Conservation (phyloP, 495 filamentous ascomycete genomes). For the Geoglossum glabrum region DNA sequence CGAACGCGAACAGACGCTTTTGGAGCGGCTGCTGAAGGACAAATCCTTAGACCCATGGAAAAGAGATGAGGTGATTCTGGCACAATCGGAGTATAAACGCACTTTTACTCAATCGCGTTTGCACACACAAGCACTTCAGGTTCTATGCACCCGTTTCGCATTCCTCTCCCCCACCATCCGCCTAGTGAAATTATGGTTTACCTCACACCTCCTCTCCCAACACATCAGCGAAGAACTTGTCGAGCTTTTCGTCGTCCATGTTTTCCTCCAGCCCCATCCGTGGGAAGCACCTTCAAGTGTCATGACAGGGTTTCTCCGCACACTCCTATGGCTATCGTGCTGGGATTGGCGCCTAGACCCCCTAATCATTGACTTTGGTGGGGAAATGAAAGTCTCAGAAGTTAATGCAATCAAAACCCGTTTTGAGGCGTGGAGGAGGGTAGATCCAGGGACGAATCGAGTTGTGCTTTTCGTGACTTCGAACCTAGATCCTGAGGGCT, state of each 20-base stretch:
- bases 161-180: slow-evolving; percentile 68
- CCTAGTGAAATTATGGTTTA: slow-evolving; percentile 81
- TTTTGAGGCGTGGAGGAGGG: slow-evolving; percentile 60
- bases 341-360: slow-evolving; percentile 88
- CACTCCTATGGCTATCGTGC: slow-evolving; percentile 50
- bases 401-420: slow-evolving; percentile 43
- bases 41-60: slow-evolving; percentile 36
- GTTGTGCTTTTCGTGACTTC: slow-evolving; percentile 67
- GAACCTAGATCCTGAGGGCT: slow-evolving; percentile 52
- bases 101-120: slow-evolving; percentile 51
- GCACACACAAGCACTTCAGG: slow-evolving; percentile 59
- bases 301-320: slow-evolving; percentile 65
- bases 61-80: slow-evolving; percentile 43
- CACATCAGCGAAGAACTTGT: slow-evolving; percentile 65
- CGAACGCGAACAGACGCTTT: slow-evolving; percentile 65
- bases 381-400: slow-evolving; percentile 30
- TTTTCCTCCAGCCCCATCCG: slow-evolving; percentile 66
- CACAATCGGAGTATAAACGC: slow-evolving; percentile 50
- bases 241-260: slow-evolving; percentile 54
- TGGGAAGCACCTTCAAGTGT: slow-evolving; percentile 60
- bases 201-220: slow-evolving; percentile 51
- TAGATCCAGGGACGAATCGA: slow-evolving; percentile 74
- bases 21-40: slow-evolving; percentile 60
- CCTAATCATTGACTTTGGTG: slow-evolving; percentile 53
- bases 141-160: slow-evolving; percentile 61